These are phyloP conservation scores for Neopestalotiopsis clavispora DNA, from an alignment of 2,329 filamentous ascomycete species.

Conservation along the genomic window DNA sequence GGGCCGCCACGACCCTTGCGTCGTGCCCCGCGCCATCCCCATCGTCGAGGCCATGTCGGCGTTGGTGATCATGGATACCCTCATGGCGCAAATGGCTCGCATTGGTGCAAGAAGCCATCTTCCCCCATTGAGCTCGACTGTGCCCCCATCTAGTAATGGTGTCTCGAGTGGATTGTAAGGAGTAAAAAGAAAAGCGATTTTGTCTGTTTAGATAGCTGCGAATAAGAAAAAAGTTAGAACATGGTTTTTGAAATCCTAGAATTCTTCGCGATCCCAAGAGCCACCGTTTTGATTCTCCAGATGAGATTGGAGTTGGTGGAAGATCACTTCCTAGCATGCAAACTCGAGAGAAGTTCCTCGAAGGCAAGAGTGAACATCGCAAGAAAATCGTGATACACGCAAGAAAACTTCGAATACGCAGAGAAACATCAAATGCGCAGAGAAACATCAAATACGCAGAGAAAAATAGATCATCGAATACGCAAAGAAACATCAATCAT, in stretches of 20 bases:
- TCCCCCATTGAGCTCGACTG: conserved; percentile 37
- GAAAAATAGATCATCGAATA: too few relatives aligned
- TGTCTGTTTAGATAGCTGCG: neutral
- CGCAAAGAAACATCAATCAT: too few relatives aligned
- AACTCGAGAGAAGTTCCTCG: too few relatives aligned
- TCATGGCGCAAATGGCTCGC: conserved; percentile 78
- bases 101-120: conserved; percentile 51
- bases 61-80: conserved; percentile 83
- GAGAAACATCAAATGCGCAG: too few relatives aligned
- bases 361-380: too few relatives aligned
- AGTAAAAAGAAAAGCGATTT: neutral
- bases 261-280: too few relatives aligned
- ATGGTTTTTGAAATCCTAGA: neutral
- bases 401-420: too few relatives aligned
- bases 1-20: conserved; percentile 92
- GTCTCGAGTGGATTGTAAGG: conserved; percentile 7
- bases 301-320: too few relatives aligned
- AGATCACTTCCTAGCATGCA: too few relatives aligned
- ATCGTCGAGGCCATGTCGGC: conserved; percentile 93
- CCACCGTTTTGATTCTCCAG: too few relatives aligned
- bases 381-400: too few relatives aligned
- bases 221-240: conserved; percentile 1
- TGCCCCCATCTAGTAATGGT: conserved; percentile 6
- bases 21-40: conserved; percentile 85
- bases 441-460: too few relatives aligned